Evolutionary conservation across 495 filamentous ascomycete genomes (phyloP).

Genomic region (Hypoxylon subgilvum): DNA sequence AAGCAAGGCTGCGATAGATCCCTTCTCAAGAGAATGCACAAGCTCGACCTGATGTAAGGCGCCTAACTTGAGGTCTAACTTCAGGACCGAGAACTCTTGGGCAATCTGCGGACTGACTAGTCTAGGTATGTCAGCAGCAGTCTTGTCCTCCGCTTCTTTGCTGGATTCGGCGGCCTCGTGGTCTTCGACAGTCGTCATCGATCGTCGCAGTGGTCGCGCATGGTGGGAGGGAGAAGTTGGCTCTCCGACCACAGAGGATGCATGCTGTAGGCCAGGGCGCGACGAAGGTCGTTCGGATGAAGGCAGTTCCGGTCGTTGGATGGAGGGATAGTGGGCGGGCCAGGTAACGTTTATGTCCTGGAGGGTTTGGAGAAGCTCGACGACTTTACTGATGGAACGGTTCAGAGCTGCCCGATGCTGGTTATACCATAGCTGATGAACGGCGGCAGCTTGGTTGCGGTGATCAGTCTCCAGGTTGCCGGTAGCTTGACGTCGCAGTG

Average conservation of each 20-base stretch:
- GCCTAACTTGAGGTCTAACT: conserved; percentile 91
- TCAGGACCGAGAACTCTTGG: conserved; percentile 93
- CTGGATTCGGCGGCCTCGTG: conserved; percentile 73
- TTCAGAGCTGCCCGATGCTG: conserved; percentile 84
- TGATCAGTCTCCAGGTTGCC: conserved; percentile 45
- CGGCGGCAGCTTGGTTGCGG: conserved; percentile 51
- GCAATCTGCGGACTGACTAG: conserved; percentile 92
- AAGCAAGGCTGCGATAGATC: conserved; percentile 83
- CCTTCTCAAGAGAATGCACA: conserved; percentile 95
- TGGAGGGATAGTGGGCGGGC: conserved; percentile 94
- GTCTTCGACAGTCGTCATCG: conserved; percentile 72
- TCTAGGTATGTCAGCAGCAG: conserved; percentile 67
- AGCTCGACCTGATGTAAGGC: conserved; percentile 84
- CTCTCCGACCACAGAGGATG: conserved; percentile 54
- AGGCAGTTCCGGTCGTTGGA: conserved; percentile 64
- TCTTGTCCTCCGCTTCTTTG: conserved; percentile 63
- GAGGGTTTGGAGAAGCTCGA: conserved; percentile 77
- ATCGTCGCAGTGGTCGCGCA: conserved; percentile 67
- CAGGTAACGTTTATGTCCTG: conserved; percentile 88
- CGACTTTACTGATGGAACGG: conserved; percentile 79
- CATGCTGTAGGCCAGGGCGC: conserved; percentile 61
- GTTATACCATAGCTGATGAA: conserved; percentile 72
- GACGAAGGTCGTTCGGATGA: conserved; percentile 47
- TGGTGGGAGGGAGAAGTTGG: conserved; percentile 31
- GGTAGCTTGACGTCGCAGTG: conserved; percentile 49